Percentiles rank a stretch among this genome's conserved stretches.
Evolutionary conservation across 2,329 filamentous ascomycete genomes (phyloP).

Genomic region (Neonectria ditissima): DNA sequence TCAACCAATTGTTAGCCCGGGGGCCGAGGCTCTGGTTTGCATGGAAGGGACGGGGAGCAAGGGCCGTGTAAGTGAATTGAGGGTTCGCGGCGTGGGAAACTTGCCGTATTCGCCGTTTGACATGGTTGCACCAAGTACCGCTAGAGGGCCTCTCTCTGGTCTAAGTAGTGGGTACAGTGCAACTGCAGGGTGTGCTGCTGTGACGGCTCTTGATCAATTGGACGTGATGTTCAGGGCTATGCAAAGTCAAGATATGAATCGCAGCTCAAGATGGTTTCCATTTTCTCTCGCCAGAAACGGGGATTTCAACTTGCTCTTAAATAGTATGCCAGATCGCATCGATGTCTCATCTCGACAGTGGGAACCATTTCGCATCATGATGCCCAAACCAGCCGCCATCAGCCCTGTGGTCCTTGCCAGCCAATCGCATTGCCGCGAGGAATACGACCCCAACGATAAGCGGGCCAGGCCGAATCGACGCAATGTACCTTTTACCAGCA

Average conservation of each 20-base stretch:
- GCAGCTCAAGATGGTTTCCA: neutral
- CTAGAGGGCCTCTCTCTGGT: neutral
- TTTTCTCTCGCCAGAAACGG: neutral
- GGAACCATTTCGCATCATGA: slow-evolving; percentile 15
- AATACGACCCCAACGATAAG: slow-evolving; percentile 38
- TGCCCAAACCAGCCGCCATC: slow-evolving; percentile 17
- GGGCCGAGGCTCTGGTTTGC: neutral
- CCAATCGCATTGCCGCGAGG: slow-evolving; percentile 40
- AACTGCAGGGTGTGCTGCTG: neutral
- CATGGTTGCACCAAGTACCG: slow-evolving; percentile 27
- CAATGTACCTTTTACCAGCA: slow-evolving; percentile 13
- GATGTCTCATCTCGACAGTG: neutral
- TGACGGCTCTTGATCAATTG: neutral
- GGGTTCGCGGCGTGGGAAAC: neutral
- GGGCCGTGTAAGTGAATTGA: neutral
- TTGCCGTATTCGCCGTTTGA: slow-evolving; percentile 49
- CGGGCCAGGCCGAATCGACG: slow-evolving; percentile 10
- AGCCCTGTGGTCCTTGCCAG: slow-evolving; percentile 21
- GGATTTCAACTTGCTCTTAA: slow-evolving; percentile 19
- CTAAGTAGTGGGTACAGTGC: too few species aligned
- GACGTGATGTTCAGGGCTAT: neutral
- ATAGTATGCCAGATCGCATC: slow-evolving; percentile 11
- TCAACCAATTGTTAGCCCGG: neutral
- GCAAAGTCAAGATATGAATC: neutral
- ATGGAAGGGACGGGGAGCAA: neutral